Percentiles rank a stretch among this genome's conserved stretches.
Conservation (phyloP, 2,329 filamentous ascomycete genomes). For the Alternaria viburni region DNA sequence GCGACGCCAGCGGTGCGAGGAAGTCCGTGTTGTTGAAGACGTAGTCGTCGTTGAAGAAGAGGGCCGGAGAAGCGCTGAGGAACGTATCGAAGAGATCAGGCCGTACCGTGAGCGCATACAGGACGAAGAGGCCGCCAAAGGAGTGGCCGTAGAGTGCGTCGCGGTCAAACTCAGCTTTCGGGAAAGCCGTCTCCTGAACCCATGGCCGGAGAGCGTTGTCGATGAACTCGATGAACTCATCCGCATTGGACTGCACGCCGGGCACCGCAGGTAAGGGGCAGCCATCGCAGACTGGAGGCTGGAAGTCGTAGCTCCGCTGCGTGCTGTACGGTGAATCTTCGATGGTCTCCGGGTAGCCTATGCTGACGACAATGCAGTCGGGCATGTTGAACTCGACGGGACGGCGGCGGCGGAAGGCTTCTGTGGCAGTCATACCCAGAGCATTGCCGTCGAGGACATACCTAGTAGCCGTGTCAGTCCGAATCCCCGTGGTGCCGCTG, state of each 20-base stretch:
- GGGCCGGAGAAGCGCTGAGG: constrained; percentile 55
- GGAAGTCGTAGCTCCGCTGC: constrained; percentile 35
- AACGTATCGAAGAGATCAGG: constrained; percentile 54
- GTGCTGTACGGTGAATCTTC: constrained; percentile 39
- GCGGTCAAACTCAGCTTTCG: constrained; percentile 39
- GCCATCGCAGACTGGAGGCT: constrained; percentile 38
- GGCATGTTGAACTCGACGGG: constrained; percentile 40
- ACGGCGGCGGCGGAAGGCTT: constrained; percentile 37
- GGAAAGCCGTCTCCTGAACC: constrained; percentile 38
- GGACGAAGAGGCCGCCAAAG: constrained; percentile 56
- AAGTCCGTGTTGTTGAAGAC: constrained; percentile 39
- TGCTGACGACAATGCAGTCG: constrained; percentile 40
- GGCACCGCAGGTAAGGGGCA: constrained; percentile 33
- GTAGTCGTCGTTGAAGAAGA: constrained; percentile 57
- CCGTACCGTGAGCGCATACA: constrained; percentile 54
- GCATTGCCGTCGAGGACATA: constrained; percentile 45
- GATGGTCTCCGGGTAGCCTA: constrained; percentile 39
- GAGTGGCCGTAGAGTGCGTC: constrained; percentile 59
- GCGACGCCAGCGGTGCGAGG: constrained; percentile 24
- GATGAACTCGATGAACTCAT: constrained; percentile 55
- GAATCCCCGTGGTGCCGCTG: not conserved
- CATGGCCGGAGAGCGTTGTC: constrained; percentile 49
- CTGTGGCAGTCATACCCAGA: constrained; percentile 33
- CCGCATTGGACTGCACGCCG: constrained; percentile 53
- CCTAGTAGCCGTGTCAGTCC: constrained; percentile 21